Evolutionary conservation across 805 yeast genomes (phyloP).

Genomic region (Ogataea corticis): DNA sequence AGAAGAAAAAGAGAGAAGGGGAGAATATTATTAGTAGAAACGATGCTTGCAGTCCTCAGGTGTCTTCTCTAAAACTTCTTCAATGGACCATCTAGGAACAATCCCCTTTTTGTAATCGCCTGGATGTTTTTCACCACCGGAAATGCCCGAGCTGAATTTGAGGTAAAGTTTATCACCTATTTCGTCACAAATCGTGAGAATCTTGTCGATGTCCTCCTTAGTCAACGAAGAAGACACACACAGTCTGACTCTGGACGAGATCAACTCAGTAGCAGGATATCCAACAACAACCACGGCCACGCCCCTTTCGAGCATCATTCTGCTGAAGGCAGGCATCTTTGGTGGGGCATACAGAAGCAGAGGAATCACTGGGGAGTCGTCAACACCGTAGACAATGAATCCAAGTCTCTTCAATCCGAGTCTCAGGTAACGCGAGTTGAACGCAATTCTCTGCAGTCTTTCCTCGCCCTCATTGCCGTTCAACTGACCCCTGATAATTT

Average conservation of each 20-base stretch:
- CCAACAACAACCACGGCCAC: conserved; percentile 97
- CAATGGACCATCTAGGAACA: conserved; percentile 74
- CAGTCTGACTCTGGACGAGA: conserved; percentile 85
- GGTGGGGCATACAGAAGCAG: conserved; percentile 84
- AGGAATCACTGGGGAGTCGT: conserved; percentile 96
- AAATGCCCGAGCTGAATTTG: conserved; percentile 75
- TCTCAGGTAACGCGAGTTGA: conserved; percentile 91
- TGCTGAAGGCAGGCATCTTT: conserved; percentile 89
- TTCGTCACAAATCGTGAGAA: conserved; percentile 68
- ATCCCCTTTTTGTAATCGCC: conserved; percentile 56
- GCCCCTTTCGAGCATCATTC: conserved; percentile 73
- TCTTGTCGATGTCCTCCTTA: conserved; percentile 87
- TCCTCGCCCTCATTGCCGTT: conserved; percentile 93
- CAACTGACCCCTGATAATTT: conserved; percentile 75
- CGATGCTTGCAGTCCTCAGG: conserved; percentile 56
- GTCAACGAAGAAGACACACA: conserved; percentile 92
- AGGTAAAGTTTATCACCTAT: conserved; percentile 76
- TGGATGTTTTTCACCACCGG: conserved; percentile 56
- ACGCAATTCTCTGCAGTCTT: conserved; percentile 89
- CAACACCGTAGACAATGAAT: conserved; percentile 90
- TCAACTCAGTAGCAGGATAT: conserved; percentile 95
- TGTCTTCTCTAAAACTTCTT: conserved; percentile 72
- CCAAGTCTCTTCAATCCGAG: conserved; percentile 90
- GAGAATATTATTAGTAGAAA: conserved; percentile 17
- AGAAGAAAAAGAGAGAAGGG: background rate